These are phyloP conservation scores for Sphagnum contortum DNA, from an alignment of 225 moss, liverwort and hornwort genomes.

Conservation along the genomic window DNA sequence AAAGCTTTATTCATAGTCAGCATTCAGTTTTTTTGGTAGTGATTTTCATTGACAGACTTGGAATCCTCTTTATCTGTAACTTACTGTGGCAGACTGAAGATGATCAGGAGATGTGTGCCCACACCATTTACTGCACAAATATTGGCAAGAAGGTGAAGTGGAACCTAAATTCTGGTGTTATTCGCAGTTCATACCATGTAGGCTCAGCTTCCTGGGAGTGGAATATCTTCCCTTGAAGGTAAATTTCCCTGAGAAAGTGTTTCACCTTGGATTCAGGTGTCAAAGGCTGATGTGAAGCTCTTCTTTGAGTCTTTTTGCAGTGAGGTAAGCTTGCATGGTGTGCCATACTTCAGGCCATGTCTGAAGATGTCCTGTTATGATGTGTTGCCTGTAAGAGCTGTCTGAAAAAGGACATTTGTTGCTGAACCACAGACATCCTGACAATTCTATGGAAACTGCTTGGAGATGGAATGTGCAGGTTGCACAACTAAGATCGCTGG, in stretches of 20 bases:
- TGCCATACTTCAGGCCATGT: neutral
- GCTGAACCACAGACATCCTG: neutral
- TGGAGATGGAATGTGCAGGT: conserved; percentile 38
- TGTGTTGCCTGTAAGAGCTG: neutral
- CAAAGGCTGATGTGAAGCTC: conserved; percentile 98
- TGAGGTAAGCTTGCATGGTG: conserved; percentile 27
- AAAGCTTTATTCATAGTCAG: too few species aligned
- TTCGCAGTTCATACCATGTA: neutral
- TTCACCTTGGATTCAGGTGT: conserved; percentile 80
- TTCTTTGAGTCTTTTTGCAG: conserved; percentile 97
- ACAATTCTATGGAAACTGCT: neutral
- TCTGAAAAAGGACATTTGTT: neutral
- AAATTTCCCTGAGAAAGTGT: conserved; percentile 34
- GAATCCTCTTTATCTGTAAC: neutral
- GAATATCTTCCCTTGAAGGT: neutral
- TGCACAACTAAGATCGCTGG: conserved; percentile 76
- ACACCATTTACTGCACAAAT: conserved; percentile 98
- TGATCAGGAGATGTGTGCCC: conserved; percentile 96
- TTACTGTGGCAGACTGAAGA: conserved; percentile 67
- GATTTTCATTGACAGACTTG: neutral
- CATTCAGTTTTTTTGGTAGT: neutral
- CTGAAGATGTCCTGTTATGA: neutral
- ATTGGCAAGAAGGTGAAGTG: conserved; percentile 99
- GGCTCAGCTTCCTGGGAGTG: too few species aligned
- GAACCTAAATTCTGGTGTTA: conserved; percentile 10